These are phyloP conservation scores for Penicillium robsamsonii DNA, from an alignment of 495 filamentous ascomycete genomes.

Conservation along the genomic window DNA sequence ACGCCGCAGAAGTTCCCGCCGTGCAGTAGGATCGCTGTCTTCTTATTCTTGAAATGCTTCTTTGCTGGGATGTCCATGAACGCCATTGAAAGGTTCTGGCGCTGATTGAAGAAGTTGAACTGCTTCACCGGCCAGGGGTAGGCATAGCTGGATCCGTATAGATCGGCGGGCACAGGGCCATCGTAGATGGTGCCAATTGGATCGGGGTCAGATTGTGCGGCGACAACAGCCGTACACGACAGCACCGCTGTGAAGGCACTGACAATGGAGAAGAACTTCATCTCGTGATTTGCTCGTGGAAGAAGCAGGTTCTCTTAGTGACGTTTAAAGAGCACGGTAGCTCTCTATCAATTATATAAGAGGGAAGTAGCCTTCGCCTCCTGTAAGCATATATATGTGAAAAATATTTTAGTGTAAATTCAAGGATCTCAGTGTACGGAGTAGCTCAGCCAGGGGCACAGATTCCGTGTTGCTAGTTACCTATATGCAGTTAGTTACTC, in stretches of 20 bases:
- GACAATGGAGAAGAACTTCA: conserved; percentile 9
- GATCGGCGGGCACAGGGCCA: conserved; percentile 10
- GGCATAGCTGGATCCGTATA: conserved; percentile 16
- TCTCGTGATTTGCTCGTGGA: neutral
- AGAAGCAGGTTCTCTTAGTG: neutral
- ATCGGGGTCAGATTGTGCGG: conserved; percentile 13
- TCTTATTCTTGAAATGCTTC: neutral
- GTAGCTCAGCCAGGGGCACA: neutral
- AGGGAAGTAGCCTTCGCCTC: neutral
- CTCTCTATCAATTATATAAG: neutral
- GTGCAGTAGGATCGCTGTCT: conserved; percentile 15
- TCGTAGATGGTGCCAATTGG: conserved; percentile 16
- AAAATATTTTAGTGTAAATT: neutral
- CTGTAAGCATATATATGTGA: neutral
- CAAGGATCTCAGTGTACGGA: neutral
- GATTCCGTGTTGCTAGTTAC: neutral
- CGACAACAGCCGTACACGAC: conserved; percentile 6
- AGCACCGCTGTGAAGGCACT: conserved; percentile 1
- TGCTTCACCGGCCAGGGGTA: conserved; percentile 20
- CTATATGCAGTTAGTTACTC: neutral
- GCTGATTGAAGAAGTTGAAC: conserved; percentile 19
- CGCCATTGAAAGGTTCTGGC: conserved; percentile 16
- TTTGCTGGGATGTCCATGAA: conserved; percentile 15
- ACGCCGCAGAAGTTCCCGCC: conserved; percentile 21
- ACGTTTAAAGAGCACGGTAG: neutral